A percentile compares a stretch with the other conserved stretches of the same genome.
Evolutionary conservation across 169 alveolate species (phyloP).

Genomic region (Plasmodium knowlesi): DNA sequence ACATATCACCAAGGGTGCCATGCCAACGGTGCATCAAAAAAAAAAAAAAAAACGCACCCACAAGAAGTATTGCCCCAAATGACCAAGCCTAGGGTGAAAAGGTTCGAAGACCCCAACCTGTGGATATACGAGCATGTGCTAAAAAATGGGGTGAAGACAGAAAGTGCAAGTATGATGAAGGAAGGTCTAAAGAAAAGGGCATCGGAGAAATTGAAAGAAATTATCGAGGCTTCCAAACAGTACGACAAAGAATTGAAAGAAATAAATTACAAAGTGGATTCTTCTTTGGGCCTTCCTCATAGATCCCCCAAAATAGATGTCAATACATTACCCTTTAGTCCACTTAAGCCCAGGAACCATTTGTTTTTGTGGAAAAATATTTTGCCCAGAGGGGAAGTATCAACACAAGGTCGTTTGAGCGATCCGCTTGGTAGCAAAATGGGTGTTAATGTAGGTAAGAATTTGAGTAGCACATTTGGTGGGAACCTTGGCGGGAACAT

Average conservation of each 20-base stretch:
- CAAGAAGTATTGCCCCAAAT: neutral
- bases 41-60: too few species aligned
- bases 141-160: neutral
- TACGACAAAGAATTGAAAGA: slow-evolving; percentile 60
- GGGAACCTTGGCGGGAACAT: too few species aligned
- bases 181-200: slow-evolving; percentile 9
- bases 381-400: neutral
- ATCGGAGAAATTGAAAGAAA: slow-evolving; percentile 21
- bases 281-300: neutral
- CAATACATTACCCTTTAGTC: slow-evolving; percentile 6
- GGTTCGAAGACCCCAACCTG: slow-evolving; percentile 57
- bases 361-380: neutral
- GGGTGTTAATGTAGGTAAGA: too few species aligned
- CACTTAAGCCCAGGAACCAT: slow-evolving; percentile 9
- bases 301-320: slow-evolving; percentile 18
- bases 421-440: neutral
- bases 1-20: neutral
- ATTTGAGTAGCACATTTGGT: too few species aligned
- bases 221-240: slow-evolving; percentile 44
- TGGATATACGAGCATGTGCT: slow-evolving; percentile 70
- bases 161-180: neutral
- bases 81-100: slow-evolving; percentile 30
- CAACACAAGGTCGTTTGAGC: neutral
- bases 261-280: neutral
- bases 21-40: too few species aligned